Conservation (phyloP, 306 rosid genomes). For the Cicer judaicum region DNA sequence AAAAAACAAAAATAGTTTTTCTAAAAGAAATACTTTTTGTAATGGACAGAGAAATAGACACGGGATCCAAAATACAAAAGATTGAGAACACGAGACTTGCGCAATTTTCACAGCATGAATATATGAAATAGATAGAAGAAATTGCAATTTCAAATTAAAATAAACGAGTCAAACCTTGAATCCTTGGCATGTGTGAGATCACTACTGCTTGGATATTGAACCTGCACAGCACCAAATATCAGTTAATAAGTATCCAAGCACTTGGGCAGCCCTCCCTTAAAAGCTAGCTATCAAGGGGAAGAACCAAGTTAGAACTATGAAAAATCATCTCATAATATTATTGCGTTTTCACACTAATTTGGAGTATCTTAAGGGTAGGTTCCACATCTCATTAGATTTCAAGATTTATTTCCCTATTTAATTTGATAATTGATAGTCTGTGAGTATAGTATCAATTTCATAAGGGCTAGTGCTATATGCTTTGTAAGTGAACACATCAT, state of each 20-base stretch:
- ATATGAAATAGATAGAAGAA: conserved; percentile 23
- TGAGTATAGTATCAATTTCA: not conserved
- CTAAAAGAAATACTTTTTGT: conserved; percentile 13
- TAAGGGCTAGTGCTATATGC: not conserved
- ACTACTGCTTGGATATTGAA: conserved; percentile 85
- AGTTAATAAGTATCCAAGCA: not conserved
- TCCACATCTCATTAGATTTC: conserved; percentile 24
- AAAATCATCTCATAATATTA: conserved; percentile 13
- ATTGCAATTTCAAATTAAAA: conserved; percentile 33
- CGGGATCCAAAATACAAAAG: conserved; percentile 26
- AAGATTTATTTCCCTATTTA: conserved; percentile 25
- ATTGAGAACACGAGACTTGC: conserved; percentile 13
- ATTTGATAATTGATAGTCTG: not conserved
- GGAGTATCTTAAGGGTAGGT: not conserved
- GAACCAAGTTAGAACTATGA: conserved; percentile 16
- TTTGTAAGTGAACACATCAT: conserved; percentile 11
- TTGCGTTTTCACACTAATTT: conserved; percentile 6
- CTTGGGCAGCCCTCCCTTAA: not conserved
- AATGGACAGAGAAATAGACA: conserved; percentile 30
- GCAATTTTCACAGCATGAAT: conserved; percentile 37
- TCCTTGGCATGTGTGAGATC: conserved; percentile 58
- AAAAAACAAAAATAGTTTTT: not conserved
- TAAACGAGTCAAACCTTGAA: conserved; percentile 57
- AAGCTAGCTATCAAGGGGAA: not conserved
- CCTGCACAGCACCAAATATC: conserved; percentile 54